Evolutionary conservation across 495 filamentous ascomycete genomes (phyloP), one percentile per base, ranked within the genome.

Genomic region (Penicillium lagena): DNA sequence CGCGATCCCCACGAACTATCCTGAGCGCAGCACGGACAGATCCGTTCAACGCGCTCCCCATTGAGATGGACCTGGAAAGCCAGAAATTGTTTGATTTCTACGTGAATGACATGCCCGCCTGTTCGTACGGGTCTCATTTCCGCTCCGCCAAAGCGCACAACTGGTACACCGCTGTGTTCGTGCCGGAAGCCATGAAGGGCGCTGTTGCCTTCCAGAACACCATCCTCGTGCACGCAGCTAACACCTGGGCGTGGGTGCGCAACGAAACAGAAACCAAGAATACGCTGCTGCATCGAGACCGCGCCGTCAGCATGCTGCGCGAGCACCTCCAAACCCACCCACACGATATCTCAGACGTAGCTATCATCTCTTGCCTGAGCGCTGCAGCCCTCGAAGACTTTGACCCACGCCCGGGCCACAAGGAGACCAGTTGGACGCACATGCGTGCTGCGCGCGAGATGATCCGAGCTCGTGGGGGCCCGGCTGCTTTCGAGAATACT

Each of bases 341-440:
- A 1, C 13, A 46, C 5, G 61, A 65, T 14, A 57, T 55, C 29
- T 67, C 68, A 12, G 66, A 71, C 34, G 59, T 58, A 11, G 61
- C 60, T 1, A 68, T 71, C 37, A 56, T 64, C 13, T 60, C 66
- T 5, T 66, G 62, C 35, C 44, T 71, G 37, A 67, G 59, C 35
- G 66, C 68, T 3, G 64, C 68, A n/a, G 59, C 63, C 7, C 54
- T 71, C 3, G 68, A 67, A 43, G 63, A 71, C 17, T 67, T 66
- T 35, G 66, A 70, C 44, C 63, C 66, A 1, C 63, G 64, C 4
- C 63, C 57, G 34, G 64, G 58, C 6, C 64, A 53, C 38, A 67
- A 70, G 27, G 50, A 64, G 37, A 60, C 63, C 15, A 67, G 63
- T 29, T 66, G 63, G 64, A 42, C 59, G 5, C 66, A 70, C 29